Evolutionary conservation across 257 asterid species (phyloP).

Genomic region (Solanum sejunctum): DNA sequence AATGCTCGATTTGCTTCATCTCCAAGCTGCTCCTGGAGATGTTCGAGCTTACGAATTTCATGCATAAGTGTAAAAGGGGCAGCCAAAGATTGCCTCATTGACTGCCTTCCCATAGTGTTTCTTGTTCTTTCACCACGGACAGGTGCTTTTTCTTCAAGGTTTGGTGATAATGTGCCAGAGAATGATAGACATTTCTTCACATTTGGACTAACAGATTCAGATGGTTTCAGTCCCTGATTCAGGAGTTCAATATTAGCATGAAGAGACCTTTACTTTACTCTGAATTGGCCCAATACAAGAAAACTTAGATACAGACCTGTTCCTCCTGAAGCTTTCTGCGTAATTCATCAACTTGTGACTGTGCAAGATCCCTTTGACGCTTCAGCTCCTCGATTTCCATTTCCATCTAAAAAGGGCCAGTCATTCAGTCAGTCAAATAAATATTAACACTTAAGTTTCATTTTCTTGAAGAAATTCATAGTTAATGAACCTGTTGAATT

Average conservation of each 20-base stretch:
- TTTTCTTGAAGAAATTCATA: neutral
- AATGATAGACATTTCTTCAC: slow-evolving; percentile 87
- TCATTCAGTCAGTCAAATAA: neutral
- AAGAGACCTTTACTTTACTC: neutral
- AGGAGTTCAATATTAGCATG: neutral
- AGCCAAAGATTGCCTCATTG: slow-evolving; percentile 80
- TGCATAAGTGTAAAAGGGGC: slow-evolving; percentile 91
- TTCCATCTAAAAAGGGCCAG: slow-evolving; percentile 51
- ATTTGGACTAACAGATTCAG: slow-evolving; percentile 37
- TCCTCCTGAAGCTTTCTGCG: slow-evolving; percentile 69
- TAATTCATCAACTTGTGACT: slow-evolving; percentile 71
- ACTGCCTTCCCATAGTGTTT: slow-evolving; percentile 49
- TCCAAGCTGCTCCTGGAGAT: slow-evolving; percentile 96
- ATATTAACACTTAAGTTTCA: neutral
- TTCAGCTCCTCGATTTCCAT: slow-evolving; percentile 82
- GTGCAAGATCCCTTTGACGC: slow-evolving; percentile 89
- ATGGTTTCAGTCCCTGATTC: slow-evolving; percentile 32
- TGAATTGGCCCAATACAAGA: neutral
- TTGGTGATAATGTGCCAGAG: slow-evolving; percentile 56
- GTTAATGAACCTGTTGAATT: slow-evolving; percentile 57
- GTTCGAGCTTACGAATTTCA: slow-evolving; percentile 86
- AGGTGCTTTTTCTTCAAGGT: slow-evolving; percentile 39
- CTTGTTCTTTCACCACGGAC: slow-evolving; percentile 29
- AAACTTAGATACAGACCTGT: slow-evolving; percentile 29
- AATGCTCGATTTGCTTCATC: slow-evolving; percentile 90